Conservation (phyloP, 805 yeast species). For the Candida methanosorbosa region DNA sequence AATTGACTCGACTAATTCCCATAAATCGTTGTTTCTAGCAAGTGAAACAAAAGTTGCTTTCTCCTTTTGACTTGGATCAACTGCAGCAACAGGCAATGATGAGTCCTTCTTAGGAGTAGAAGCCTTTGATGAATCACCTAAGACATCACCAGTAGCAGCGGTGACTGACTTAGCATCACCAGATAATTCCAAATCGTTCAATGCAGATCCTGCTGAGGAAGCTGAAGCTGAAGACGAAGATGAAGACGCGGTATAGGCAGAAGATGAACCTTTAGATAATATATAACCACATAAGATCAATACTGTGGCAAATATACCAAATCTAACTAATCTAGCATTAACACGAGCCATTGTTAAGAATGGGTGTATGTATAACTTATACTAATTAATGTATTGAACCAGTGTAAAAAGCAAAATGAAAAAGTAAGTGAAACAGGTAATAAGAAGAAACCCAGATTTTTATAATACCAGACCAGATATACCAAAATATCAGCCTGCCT, state of each 20-base stretch:
- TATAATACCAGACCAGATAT: too few relatives aligned
- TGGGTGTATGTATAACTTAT: too few relatives aligned
- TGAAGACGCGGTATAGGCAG: conserved; percentile 15
- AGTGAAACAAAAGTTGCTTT: conserved; percentile 77
- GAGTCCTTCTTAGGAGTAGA: background rate
- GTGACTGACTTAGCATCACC: conserved; percentile 8
- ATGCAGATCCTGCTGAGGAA: too few relatives aligned
- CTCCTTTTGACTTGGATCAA: conserved; percentile 25
- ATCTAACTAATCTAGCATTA: conserved; percentile 39
- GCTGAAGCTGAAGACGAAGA: conserved; percentile 4
- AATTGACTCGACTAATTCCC: conserved; percentile 53
- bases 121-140: conserved; percentile 1
- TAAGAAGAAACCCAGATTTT: too few relatives aligned
- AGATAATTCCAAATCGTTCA: conserved; percentile 3
- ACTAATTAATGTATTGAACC: too few relatives aligned
- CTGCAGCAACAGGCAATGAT: background rate
- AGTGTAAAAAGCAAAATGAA: too few relatives aligned
- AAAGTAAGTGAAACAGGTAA: too few relatives aligned
- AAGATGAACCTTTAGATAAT: conserved; percentile 36
- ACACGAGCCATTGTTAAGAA: too few relatives aligned
- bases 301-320: conserved; percentile 37
- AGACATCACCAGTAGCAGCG: conserved; percentile 4
- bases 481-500: too few relatives aligned
- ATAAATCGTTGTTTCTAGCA: conserved; percentile 69
- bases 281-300: conserved; percentile 39